These are phyloP conservation scores for Exsudoporus frostii DNA, from an alignment of 768 basidiomycete species.

Conservation along the genomic window DNA sequence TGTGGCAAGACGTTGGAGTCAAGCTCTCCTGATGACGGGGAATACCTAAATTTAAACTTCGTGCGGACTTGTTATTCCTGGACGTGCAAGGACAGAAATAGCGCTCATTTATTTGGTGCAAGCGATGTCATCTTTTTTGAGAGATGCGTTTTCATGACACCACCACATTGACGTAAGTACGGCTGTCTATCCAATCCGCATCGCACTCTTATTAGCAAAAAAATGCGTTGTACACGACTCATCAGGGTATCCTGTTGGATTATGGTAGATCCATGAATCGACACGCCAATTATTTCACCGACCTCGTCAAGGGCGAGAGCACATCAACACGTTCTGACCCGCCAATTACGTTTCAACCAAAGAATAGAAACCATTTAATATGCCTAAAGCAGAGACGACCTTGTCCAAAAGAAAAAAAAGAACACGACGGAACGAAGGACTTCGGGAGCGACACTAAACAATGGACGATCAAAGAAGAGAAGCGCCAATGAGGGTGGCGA, in stretches of 20 bases:
- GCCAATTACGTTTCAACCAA: not conserved
- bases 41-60: too few species aligned
- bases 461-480: slow-evolving; percentile 16
- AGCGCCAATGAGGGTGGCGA: slow-evolving; percentile 21
- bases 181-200: too few species aligned
- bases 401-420: not conserved
- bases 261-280: slow-evolving; percentile 1
- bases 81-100: too few species aligned
- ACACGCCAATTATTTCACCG: slow-evolving; percentile 3
- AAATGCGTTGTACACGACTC: not conserved
- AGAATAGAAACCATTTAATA: not conserved
- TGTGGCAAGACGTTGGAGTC: too few species aligned
- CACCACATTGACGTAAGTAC: too few species aligned
- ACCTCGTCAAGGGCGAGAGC: slow-evolving; percentile 5
- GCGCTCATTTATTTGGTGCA: too few species aligned
- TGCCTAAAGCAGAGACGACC: not conserved
- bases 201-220: too few species aligned
- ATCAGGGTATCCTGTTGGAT: not conserved
- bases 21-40: too few species aligned
- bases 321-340: not conserved
- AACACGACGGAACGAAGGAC: not conserved
- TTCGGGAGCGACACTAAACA: not conserved
- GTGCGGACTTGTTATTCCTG: too few species aligned
- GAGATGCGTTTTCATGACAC: too few species aligned
- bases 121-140: too few species aligned